These are phyloP conservation scores for Nevesoporus exiguus DNA, from an alignment of 768 basidiomycete genomes.

Conservation along the genomic window DNA sequence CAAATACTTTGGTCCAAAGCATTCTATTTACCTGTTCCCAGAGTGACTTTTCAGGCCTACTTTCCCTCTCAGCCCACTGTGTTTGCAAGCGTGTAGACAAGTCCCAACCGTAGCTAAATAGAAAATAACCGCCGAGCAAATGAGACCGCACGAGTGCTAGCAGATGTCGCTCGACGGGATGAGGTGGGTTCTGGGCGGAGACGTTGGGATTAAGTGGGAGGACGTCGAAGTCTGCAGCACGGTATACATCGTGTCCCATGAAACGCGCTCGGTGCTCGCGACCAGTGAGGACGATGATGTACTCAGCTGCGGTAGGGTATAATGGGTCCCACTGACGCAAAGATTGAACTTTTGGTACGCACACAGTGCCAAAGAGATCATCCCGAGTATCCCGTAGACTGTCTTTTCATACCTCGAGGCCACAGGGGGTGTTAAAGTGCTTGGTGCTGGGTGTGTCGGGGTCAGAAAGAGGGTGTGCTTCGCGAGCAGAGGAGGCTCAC, in stretches of 20 bases:
- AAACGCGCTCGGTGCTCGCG: conserved; percentile 75
- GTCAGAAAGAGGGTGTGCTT: not conserved
- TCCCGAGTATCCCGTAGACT: conserved; percentile 72
- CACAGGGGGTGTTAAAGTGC: conserved; percentile 48
- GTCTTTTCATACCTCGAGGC: conserved; percentile 60
- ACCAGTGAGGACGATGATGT: conserved; percentile 83
- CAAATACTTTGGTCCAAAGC: not conserved
- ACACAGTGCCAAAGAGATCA: conserved; percentile 78
- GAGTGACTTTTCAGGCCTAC: conserved; percentile 51
- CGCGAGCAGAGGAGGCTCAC: conserved; percentile 37
- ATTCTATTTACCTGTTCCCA: conserved; percentile 69
- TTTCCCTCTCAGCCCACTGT: conserved; percentile 61
- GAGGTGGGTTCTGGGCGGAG: conserved; percentile 63
- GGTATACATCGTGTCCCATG: conserved; percentile 83
- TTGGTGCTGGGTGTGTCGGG: conserved; percentile 41
- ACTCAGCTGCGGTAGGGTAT: conserved; percentile 65
- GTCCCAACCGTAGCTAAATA: conserved; percentile 91
- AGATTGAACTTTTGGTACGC: conserved; percentile 26
- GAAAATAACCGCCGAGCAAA: conserved; percentile 71
- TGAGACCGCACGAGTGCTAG: conserved; percentile 85
- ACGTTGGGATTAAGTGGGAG: conserved; percentile 78
- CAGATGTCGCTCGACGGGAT: conserved; percentile 86
- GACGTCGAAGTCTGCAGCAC: conserved; percentile 87
- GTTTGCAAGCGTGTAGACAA: conserved; percentile 83
- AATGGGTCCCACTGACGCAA: not conserved